Conservation (phyloP, 345 rosid species). For the Jatropha curcas region DNA sequence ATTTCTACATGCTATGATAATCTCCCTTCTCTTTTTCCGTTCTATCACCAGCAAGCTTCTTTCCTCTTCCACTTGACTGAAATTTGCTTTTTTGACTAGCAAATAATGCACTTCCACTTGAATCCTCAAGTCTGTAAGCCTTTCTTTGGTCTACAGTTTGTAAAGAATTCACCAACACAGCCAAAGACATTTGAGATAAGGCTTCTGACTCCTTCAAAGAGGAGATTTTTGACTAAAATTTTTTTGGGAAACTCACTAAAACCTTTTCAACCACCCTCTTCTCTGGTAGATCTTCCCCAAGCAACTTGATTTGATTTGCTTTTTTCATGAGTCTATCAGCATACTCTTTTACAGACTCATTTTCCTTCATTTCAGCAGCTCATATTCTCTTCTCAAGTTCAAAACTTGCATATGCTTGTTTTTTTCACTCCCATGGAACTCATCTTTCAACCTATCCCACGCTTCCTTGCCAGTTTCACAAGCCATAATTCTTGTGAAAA, state of each 20-base stretch:
- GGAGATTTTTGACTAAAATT: neutral
- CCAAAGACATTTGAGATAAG: neutral
- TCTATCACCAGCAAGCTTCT: too few relatives aligned
- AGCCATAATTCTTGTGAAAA: conserved; percentile 1
- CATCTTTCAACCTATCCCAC: neutral
- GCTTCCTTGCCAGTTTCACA: neutral
- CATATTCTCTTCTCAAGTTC: neutral
- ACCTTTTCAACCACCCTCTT: neutral
- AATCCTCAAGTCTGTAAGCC: too few relatives aligned
- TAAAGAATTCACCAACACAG: neutral
- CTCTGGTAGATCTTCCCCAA: neutral
- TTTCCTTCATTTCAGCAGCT: neutral
- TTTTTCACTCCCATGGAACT: too few relatives aligned
- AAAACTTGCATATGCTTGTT: neutral
- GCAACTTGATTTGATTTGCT: neutral
- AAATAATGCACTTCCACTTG: too few relatives aligned
- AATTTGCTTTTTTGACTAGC: too few relatives aligned
- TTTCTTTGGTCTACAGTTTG: too few relatives aligned
- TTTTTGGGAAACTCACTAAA: too few relatives aligned
- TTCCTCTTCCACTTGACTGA: too few relatives aligned
- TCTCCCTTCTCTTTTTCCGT: too few relatives aligned
- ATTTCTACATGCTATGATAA: too few relatives aligned
- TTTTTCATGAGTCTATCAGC: neutral
- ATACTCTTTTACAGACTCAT: neutral
- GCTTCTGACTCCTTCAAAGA: neutral